These are phyloP conservation scores for Zymoseptoria passerinii DNA, from an alignment of 2,329 filamentous ascomycete genomes.

Conservation along the genomic window DNA sequence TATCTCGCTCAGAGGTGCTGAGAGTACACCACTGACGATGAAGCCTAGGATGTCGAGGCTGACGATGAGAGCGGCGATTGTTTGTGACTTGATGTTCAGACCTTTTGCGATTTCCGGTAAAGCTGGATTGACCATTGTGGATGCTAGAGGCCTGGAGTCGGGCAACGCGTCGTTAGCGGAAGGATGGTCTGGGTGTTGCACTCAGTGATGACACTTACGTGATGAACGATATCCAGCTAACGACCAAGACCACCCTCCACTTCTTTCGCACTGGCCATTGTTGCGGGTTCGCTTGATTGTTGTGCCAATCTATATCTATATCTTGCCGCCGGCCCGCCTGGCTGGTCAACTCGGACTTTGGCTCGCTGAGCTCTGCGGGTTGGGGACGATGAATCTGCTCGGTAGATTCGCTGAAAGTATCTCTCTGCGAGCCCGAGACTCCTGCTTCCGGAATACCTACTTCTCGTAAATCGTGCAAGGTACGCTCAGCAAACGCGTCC, in stretches of 20 bases:
- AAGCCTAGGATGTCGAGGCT: conserved; percentile 38
- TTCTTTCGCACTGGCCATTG: conserved; percentile 33
- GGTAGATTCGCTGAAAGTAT: not conserved
- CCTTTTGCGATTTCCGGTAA: conserved; percentile 53
- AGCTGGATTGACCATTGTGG: conserved; percentile 56
- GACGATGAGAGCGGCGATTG: conserved; percentile 37
- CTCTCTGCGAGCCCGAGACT: not conserved
- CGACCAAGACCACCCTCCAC: conserved; percentile 37
- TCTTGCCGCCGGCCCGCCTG: not conserved
- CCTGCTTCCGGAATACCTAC: not conserved
- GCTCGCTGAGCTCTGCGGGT: not conserved
- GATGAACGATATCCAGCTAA: conserved; percentile 26
- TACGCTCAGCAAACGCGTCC: too few species aligned
- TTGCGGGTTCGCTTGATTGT: conserved; percentile 32
- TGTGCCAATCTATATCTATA: not conserved
- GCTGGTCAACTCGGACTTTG: not conserved
- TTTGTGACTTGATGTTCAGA: conserved; percentile 45
- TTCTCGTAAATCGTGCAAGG: not conserved
- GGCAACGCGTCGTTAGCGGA: not conserved
- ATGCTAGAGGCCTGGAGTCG: conserved; percentile 35
- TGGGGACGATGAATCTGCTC: not conserved
- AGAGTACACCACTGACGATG: conserved; percentile 33
- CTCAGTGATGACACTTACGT: not conserved
- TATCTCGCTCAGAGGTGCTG: conserved; percentile 35
- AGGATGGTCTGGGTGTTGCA: not conserved